Conservation (phyloP, 495 filamentous ascomycete genomes). For the Xylaria cubensis region DNA sequence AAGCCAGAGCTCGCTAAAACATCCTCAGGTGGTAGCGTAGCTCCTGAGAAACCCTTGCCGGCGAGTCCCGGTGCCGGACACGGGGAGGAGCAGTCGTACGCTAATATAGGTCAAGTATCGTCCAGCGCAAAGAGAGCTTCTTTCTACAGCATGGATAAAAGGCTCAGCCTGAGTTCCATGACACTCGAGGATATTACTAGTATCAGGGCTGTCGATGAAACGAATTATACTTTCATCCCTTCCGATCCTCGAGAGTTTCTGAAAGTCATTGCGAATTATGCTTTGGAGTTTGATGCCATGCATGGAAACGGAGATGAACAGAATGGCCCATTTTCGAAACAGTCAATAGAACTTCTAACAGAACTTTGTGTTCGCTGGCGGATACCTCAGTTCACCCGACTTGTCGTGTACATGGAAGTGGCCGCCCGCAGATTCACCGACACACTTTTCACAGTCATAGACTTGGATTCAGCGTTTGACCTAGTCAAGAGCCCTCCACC, state of each 20-base stretch:
- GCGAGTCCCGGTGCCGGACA: constrained; percentile 47
- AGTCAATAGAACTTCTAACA: constrained; percentile 80
- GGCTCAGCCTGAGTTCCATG: constrained; percentile 76
- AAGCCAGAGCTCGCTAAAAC: constrained; percentile 84
- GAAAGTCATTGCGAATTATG: constrained; percentile 75
- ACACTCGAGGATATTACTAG: constrained; percentile 65
- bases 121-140: constrained; percentile 42
- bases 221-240: constrained; percentile 84
- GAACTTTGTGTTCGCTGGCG: constrained; percentile 91
- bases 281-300: constrained; percentile 66
- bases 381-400: constrained; percentile 80
- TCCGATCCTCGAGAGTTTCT: constrained; percentile 83
- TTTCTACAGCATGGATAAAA: constrained; percentile 68
- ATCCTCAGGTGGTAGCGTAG: constrained; percentile 38
- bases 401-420: constrained; percentile 85
- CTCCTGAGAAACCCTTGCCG: constrained; percentile 55
- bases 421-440: constrained; percentile 84
- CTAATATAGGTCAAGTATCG: constrained; percentile 64
- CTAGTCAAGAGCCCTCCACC: constrained; percentile 74
- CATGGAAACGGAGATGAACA: constrained; percentile 56
- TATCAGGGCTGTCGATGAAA: constrained; percentile 58
- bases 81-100: constrained; percentile 58
- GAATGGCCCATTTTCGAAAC: constrained; percentile 75
- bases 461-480: constrained; percentile 81
- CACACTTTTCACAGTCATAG: constrained; percentile 79